Percentiles rank a stretch among this genome's conserved stretches.
phyloP scores from a whole-genome alignment of 768 basidiomycete genomes.

The Lentinula guzmanii region DNA sequence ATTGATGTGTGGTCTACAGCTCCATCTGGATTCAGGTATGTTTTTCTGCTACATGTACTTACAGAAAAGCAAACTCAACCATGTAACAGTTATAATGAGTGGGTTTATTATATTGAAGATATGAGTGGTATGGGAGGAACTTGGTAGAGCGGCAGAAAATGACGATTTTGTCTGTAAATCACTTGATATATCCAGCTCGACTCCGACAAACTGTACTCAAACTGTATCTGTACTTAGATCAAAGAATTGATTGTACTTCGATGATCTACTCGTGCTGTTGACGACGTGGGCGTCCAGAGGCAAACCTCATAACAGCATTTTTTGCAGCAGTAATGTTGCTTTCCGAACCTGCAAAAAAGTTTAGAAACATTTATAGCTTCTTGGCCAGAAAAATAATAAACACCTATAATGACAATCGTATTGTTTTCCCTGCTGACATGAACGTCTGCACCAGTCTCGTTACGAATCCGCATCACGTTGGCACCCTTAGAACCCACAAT shows the following conservation, averaged over 20 bases:
- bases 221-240: not conserved
- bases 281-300: slow-evolving; percentile 35
- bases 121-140: not conserved
- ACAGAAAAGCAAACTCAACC: not conserved
- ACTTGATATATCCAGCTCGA: too few species aligned
- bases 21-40: not conserved
- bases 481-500: slow-evolving; percentile 91
- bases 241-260: not conserved
- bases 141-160: not conserved
- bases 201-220: not conserved
- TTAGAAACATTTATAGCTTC: slow-evolving; percentile 1
- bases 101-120: not conserved
- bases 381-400: slow-evolving; percentile 18
- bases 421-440: slow-evolving; percentile 78
- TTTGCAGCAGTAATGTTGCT: slow-evolving; percentile 65
- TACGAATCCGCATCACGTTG: slow-evolving; percentile 82
- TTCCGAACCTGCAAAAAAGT: slow-evolving; percentile 49
- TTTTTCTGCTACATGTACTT: not conserved
- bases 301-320: slow-evolving; percentile 66
- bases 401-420: slow-evolving; percentile 84
- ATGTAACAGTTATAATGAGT: not conserved
- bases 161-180: not conserved
- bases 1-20: not conserved
- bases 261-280: slow-evolving; percentile 21
- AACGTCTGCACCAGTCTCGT: slow-evolving; percentile 89